Base-by-base conservation (phyloP, 225 moss, liverwort and hornwort species). In the Polytrichum commune region DNA sequence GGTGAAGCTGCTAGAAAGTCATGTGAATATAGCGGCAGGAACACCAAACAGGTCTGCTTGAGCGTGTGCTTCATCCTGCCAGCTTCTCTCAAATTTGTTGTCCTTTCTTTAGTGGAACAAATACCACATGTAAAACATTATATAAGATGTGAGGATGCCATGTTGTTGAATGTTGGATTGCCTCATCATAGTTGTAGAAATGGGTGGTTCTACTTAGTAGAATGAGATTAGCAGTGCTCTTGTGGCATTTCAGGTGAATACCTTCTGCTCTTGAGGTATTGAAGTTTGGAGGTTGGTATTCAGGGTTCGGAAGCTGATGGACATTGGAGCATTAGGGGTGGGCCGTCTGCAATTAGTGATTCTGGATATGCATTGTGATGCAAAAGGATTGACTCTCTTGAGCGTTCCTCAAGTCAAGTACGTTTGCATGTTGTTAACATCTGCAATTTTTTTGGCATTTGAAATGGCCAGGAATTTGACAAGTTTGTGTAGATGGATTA, bases 351-450 rank as follows among this genome's bases (percentile, higher is more conserved):
- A 75, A 38, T 60, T 91, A 38, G 79, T 93, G 35, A 75, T 91
- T 13, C 33, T 93, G 72, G 93, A 93, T 73, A 85, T 93, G 89
- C 87, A 89, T 70, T 80, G 83, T 60, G 93, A 93, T 74, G 91
- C 91, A 1, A 91, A 93, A 76, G 93, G 93, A 69, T 76, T 89
- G 67, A 85, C 89, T 55, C 65, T 93, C 33, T 72, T 93, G 68
- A 93, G 80, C 68, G 85, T 93, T 63, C 93, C 93, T 9, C 91
- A 93, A 89, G 93, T 93, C 81, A 89, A 56, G 93, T 93, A 87
- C 29, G 87, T 55, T 63, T 65, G 22, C 55, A 53, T 38, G 57
- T 72, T 73, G 38, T 53, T n/a, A 56, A 66, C 75, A 61, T 63
- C 25, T 20, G 68, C 53, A n/a, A 8, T 58, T 64, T 19, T 60